These are phyloP conservation scores for Bretziella fagacearum DNA, from an alignment of 2,329 filamentous ascomycete genomes.

Conservation along the genomic window DNA sequence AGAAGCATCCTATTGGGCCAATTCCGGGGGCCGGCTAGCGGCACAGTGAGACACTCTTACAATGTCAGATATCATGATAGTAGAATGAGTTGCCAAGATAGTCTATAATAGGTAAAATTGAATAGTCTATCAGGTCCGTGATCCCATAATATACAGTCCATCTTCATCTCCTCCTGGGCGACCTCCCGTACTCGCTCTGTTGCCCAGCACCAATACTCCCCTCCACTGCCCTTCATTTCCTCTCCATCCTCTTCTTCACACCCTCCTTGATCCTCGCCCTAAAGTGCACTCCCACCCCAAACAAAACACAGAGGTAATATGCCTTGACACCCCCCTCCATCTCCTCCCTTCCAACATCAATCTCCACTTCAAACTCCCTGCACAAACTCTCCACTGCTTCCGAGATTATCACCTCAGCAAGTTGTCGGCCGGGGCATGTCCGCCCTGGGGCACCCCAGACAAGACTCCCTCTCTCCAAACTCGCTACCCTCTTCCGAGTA, in stretches of 20 bases:
- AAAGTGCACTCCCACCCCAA: constrained; percentile 6
- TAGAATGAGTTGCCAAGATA: too few relatives aligned
- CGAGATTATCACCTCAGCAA: constrained; percentile 33
- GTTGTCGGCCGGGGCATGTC: constrained; percentile 32
- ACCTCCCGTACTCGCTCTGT: too few relatives aligned
- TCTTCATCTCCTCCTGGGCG: too few relatives aligned
- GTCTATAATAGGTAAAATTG: too few relatives aligned
- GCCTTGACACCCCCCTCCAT: constrained; percentile 4
- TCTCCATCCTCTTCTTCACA: neutral
- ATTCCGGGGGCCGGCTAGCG: too few relatives aligned
- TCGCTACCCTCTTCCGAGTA: constrained; percentile 22
- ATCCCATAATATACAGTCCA: too few relatives aligned
- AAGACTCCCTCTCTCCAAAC: constrained; percentile 28
- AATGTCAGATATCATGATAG: too few relatives aligned
- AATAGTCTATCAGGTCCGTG: too few relatives aligned
- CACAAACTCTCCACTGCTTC: constrained; percentile 29
- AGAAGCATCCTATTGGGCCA: too few relatives aligned
- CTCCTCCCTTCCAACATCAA: constrained; percentile 21
- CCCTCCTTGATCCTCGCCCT: neutral
- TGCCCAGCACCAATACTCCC: too few relatives aligned
- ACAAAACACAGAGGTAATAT: constrained; percentile 13
- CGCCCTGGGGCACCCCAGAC: constrained; percentile 36
- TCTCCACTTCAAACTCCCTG: constrained; percentile 24
- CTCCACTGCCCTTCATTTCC: neutral
- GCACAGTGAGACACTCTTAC: too few relatives aligned